Conservation (phyloP, 257 asterid species). For the Prunella vulgaris region DNA sequence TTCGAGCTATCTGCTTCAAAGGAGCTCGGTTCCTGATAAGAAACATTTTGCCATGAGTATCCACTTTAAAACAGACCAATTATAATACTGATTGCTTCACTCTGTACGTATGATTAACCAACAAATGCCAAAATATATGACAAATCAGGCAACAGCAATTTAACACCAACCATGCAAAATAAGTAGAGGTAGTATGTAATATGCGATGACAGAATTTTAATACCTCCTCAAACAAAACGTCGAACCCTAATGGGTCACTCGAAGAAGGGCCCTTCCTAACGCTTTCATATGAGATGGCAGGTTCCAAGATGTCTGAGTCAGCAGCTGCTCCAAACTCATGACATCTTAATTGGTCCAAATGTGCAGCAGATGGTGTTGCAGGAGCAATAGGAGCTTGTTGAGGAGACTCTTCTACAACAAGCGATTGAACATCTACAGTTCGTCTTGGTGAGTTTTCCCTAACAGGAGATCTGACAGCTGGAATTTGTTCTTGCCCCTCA, state of each 20-base stretch:
- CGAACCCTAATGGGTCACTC: constrained; percentile 33
- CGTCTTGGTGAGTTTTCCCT: neutral
- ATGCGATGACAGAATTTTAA: neutral
- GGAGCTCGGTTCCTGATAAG: constrained; percentile 49
- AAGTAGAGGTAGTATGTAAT: neutral
- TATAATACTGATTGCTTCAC: neutral
- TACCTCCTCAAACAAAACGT: constrained; percentile 43
- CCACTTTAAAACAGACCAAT: neutral
- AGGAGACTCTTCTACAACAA: constrained; percentile 19
- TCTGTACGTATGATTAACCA: neutral
- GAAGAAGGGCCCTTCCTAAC: constrained; percentile 24
- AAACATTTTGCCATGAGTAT: constrained; percentile 3
- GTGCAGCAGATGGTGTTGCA: constrained; percentile 51
- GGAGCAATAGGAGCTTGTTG: constrained; percentile 59
- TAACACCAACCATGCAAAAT: neutral
- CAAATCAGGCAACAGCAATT: neutral
- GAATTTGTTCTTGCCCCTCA: constrained; percentile 27
- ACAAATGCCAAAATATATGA: neutral
- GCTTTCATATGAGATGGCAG: constrained; percentile 36
- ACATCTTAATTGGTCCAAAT: constrained; percentile 29
- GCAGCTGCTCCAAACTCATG: constrained; percentile 38
- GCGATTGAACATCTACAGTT: constrained; percentile 19
- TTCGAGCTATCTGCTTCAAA: constrained; percentile 30
- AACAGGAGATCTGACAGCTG: constrained; percentile 16
- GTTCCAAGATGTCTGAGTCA: constrained; percentile 28